Conservation (phyloP, 441 rosid genomes). For the Hura crepitans region DNA sequence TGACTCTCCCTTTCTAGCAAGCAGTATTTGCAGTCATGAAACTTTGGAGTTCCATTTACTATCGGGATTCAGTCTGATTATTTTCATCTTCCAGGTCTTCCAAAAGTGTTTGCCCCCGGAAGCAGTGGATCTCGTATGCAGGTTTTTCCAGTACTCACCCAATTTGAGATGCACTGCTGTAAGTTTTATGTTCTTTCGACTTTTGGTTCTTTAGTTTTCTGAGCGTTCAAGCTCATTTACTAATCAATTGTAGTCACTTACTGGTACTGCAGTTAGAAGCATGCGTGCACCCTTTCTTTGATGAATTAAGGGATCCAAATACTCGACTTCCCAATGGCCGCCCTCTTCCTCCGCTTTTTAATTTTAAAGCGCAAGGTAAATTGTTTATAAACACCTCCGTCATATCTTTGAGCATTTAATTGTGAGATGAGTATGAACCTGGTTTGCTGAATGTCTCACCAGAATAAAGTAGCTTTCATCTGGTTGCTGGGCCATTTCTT, state of each 20-base stretch:
- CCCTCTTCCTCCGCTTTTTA: constrained; percentile 90
- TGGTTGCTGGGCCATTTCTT: neutral
- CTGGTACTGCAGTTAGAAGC: constrained; percentile 65
- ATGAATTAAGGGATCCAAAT: constrained; percentile 86
- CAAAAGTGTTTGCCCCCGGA: constrained; percentile 95
- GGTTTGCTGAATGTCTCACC: neutral
- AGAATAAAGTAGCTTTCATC: neutral
- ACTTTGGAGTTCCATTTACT: neutral
- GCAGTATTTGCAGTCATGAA: neutral
- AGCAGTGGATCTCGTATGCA: constrained; percentile 93
- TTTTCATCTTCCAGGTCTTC: constrained; percentile 55
- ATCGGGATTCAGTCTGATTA: constrained; percentile 12
- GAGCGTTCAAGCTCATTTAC: neutral
- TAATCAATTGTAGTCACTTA: neutral
- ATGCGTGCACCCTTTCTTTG: constrained; percentile 87
- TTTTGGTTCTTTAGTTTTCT: neutral
- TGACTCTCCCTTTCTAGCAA: neutral
- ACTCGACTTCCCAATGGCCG: constrained; percentile 93
- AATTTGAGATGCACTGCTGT: constrained; percentile 96
- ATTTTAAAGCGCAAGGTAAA: constrained; percentile 75
- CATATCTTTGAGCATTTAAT: neutral
- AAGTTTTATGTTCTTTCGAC: constrained; percentile 31
- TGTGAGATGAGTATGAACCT: neutral
- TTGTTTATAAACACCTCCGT: neutral
- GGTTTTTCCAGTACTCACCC: constrained; percentile 98